Evolutionary conservation across 2,329 filamentous ascomycete genomes (phyloP).

Genomic region (Aspergillus fructus): DNA sequence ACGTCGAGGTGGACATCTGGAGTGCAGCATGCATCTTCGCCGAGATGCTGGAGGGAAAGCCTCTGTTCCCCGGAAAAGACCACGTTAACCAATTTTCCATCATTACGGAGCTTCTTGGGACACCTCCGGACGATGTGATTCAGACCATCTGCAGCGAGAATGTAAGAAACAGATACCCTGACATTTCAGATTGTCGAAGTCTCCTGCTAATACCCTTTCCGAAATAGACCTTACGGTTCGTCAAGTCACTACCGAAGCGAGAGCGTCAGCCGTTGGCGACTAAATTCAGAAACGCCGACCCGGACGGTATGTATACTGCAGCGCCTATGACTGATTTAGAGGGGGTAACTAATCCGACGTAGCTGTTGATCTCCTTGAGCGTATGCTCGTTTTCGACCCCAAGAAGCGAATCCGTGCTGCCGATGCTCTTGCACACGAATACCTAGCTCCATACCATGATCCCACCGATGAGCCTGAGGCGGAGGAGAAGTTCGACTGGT

Average conservation of each 20-base stretch:
- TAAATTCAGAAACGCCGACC: slow-evolving; percentile 96
- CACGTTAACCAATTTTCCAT: slow-evolving; percentile 99
- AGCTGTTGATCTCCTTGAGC: slow-evolving; percentile 92
- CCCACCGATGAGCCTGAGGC: slow-evolving; percentile 93
- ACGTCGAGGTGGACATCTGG: slow-evolving; percentile 99
- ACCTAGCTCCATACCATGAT: slow-evolving; percentile 95
- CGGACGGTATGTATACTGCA: slow-evolving; percentile 60
- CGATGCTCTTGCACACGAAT: slow-evolving; percentile 84
- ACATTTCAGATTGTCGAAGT: neutral
- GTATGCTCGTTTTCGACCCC: slow-evolving; percentile 98
- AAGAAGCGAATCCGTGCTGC: slow-evolving; percentile 88
- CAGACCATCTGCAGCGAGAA: slow-evolving; percentile 98
- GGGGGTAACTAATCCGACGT: slow-evolving; percentile 15
- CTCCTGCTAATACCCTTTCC: slow-evolving; percentile 23
- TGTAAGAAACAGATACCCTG: slow-evolving; percentile 54
- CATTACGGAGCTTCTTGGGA: slow-evolving; percentile 95
- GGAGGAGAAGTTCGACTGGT: slow-evolving; percentile 99
- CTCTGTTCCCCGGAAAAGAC: slow-evolving; percentile 96
- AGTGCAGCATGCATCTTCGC: slow-evolving; percentile 98
- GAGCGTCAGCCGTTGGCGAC: slow-evolving; percentile 81
- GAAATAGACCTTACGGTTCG: slow-evolving; percentile 82
- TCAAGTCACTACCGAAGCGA: slow-evolving; percentile 93
- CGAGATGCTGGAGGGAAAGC: slow-evolving; percentile 98
- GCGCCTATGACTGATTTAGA: neutral
- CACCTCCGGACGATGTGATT: slow-evolving; percentile 96